Conservation (phyloP, 805 yeast species). For the Sporopachydermia lactativora region DNA sequence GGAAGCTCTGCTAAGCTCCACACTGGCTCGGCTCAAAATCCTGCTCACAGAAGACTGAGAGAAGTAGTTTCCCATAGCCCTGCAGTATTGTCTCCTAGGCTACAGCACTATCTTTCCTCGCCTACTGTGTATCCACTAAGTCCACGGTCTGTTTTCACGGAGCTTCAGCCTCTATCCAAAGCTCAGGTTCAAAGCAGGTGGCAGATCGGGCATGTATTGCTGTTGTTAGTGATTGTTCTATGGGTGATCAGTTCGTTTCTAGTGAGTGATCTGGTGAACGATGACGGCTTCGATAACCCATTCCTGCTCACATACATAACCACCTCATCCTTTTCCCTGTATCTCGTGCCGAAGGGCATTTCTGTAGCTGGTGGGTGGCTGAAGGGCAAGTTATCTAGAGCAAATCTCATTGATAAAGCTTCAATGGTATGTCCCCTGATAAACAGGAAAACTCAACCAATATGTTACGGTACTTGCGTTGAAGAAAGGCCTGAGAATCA, state of each 20-base stretch:
- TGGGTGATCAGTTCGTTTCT: conserved; percentile 14
- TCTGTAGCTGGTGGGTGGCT: not conserved
- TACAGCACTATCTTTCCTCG: not conserved
- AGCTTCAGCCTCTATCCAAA: not conserved
- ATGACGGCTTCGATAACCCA: conserved; percentile 67
- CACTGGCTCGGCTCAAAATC: no score
- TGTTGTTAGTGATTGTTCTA: conserved; percentile 11
- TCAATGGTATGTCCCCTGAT: not conserved
- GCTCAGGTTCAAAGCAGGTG: not conserved
- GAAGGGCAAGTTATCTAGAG: no score
- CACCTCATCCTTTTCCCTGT: conserved; percentile 71
- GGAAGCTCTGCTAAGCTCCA: no score
- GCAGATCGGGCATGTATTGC: conserved; percentile 5
- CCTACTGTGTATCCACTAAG: not conserved
- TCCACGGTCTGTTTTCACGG: not conserved
- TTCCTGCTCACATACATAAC: conserved; percentile 85
- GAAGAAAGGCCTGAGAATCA: not conserved
- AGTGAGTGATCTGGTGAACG: conserved; percentile 37
- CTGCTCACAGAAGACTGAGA: not conserved
- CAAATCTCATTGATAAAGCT: no score
- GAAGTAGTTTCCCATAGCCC: not conserved
- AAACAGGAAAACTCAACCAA: conserved; percentile 2
- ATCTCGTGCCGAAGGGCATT: conserved; percentile 41
- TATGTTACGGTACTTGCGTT: conserved; percentile 4
- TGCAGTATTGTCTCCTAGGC: not conserved